Percentiles rank a stretch among this genome's conserved stretches.
phyloP scores from a whole-genome alignment of 2,329 filamentous ascomycete species.

The Colletotrichum navitas region DNA sequence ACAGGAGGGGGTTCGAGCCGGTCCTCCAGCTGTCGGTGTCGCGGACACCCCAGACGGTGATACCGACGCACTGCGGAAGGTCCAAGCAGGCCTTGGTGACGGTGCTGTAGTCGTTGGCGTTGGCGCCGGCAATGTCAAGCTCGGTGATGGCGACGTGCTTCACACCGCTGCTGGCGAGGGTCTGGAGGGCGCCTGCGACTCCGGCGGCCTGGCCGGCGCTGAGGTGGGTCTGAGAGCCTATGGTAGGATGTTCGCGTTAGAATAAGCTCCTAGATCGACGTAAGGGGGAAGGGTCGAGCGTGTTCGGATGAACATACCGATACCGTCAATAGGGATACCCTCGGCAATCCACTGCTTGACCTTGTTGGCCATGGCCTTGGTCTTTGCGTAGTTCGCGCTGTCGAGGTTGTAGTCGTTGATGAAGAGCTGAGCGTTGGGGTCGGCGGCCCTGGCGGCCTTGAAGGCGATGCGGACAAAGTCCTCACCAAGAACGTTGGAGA shows the following conservation, averaged over 20 bases:
- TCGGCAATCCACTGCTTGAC: background rate
- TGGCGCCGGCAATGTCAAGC: constrained; percentile 72
- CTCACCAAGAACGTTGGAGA: background rate
- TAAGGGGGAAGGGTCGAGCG: no score
- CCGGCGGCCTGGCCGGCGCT: background rate
- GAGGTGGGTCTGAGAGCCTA: background rate
- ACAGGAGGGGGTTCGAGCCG: constrained; percentile 64
- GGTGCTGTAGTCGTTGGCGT: constrained; percentile 67
- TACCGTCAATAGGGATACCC: background rate
- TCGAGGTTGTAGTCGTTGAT: constrained; percentile 83
- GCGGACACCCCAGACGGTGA: constrained; percentile 72
- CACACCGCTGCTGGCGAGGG: constrained; percentile 62
- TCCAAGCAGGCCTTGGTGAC: constrained; percentile 70
- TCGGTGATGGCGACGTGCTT: constrained; percentile 53
- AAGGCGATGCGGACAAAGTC: background rate
- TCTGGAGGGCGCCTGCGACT: constrained; percentile 51
- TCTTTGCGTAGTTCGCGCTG: constrained; percentile 69
- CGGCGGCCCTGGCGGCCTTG: constrained; percentile 61
- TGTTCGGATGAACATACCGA: constrained; percentile 25
- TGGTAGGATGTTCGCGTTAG: background rate
- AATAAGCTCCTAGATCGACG: no score
- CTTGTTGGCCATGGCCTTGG: constrained; percentile 56
- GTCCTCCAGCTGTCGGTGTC: constrained; percentile 66
- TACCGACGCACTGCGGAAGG: constrained; percentile 71
- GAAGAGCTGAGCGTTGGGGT: constrained; percentile 77